These are phyloP conservation scores for Leucocoprinus leucothites DNA, from an alignment of 768 basidiomycete species.

Conservation along the genomic window DNA sequence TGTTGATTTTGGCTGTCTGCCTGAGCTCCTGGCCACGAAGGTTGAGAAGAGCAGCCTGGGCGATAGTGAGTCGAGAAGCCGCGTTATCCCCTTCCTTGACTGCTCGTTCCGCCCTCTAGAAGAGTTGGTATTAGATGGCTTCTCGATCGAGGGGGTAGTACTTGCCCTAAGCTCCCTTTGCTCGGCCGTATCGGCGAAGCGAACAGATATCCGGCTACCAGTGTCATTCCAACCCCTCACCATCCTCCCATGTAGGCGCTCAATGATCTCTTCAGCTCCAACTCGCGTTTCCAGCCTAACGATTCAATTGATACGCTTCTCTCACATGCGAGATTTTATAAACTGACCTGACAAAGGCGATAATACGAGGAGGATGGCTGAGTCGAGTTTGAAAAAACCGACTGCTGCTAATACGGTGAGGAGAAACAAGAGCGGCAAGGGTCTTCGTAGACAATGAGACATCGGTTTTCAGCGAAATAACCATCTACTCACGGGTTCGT, in stretches of 20 bases:
- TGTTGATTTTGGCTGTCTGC: constrained; percentile 6
- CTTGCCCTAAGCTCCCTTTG: constrained; percentile 73
- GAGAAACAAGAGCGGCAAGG: constrained; percentile 61
- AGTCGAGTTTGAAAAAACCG: constrained; percentile 79
- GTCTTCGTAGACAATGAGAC: constrained; percentile 36
- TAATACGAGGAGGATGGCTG: constrained; percentile 73
- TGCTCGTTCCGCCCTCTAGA: constrained; percentile 61
- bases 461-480: neutral
- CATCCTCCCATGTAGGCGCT: constrained; percentile 75
- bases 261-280: constrained; percentile 76
- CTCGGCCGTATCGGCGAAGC: constrained; percentile 77
- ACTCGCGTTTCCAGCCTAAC: constrained; percentile 64
- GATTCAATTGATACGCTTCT: neutral
- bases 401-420: constrained; percentile 70
- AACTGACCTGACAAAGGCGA: constrained; percentile 75
- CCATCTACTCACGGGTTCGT: constrained; percentile 49
- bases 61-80: constrained; percentile 67
- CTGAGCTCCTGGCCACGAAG: constrained; percentile 63
- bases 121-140: neutral
- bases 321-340: too few species aligned
- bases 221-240: constrained; percentile 77
- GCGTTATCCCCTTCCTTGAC: constrained; percentile 60
- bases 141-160: constrained; percentile 15
- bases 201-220: constrained; percentile 73
- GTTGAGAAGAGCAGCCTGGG: constrained; percentile 74